Percentiles rank a stretch among this genome's conserved stretches.
Conservation (phyloP, 2,329 filamentous ascomycete species). For the Rhynchosporium graminicola region DNA sequence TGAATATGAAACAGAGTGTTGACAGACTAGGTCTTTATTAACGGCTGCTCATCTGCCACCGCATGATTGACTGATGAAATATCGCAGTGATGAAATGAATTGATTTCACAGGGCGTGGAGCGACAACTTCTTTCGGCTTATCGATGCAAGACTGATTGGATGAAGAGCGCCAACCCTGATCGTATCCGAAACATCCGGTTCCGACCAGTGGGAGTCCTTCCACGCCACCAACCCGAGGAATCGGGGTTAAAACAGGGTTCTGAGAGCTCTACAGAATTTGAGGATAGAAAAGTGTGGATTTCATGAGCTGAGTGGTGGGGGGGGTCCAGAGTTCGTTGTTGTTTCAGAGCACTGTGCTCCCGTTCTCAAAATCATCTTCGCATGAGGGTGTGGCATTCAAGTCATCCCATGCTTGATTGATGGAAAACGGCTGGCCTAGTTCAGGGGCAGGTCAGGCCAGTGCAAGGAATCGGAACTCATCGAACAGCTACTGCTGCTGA, state of each 20-base stretch:
- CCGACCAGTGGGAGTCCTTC: background rate
- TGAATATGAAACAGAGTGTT: too few species aligned
- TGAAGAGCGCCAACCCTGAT: background rate
- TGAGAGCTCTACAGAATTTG: constrained; percentile 24
- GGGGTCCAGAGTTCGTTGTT: background rate
- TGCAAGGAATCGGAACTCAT: background rate
- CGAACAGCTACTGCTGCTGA: background rate
- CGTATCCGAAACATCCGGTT: constrained; percentile 3
- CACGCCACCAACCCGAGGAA: constrained; percentile 25
- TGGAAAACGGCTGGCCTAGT: background rate
- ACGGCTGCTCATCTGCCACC: too few species aligned
- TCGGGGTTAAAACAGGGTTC: constrained; percentile 25
- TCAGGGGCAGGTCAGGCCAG: background rate
- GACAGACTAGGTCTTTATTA: too few species aligned
- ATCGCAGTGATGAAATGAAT: background rate
- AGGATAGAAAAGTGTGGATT: constrained; percentile 7
- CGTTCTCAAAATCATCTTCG: background rate
- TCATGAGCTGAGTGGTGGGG: background rate
- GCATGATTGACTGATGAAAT: too few species aligned
- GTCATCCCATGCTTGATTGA: background rate
- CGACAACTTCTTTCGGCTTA: too few species aligned
- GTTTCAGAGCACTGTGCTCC: background rate
- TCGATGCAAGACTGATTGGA: background rate
- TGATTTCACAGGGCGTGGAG: background rate
- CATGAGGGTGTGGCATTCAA: background rate